Conservation (phyloP, 1,139 yeast genomes). For the Diutina rugosa region DNA sequence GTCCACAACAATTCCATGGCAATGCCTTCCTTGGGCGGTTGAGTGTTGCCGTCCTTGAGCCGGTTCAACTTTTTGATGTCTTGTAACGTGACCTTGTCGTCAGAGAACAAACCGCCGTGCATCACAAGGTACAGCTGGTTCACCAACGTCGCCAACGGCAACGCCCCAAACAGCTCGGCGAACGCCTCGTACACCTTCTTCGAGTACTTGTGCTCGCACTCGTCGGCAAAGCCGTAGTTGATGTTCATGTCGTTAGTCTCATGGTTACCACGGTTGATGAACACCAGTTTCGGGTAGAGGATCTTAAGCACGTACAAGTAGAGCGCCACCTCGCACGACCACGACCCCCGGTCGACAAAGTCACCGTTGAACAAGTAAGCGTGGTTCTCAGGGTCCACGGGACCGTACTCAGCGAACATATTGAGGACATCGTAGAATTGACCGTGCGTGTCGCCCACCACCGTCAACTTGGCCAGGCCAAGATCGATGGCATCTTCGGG, state of each 20-base stretch:
- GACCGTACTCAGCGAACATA: conserved; percentile 63
- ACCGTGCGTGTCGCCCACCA: conserved; percentile 98
- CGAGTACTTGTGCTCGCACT: conserved; percentile 81
- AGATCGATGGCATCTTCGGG: conserved; percentile 12
- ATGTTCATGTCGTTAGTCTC: conserved; percentile 96
- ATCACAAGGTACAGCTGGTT: conserved; percentile 70
- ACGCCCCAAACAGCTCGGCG: conserved; percentile 72
- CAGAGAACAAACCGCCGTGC: conserved; percentile 93
- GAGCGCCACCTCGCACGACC: conserved; percentile 95
- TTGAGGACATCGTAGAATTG: conserved; percentile 85
- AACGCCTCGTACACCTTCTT: conserved; percentile 77
- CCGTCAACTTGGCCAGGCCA: conserved; percentile 40
- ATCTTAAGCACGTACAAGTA: conserved; percentile 69
- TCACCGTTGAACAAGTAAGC: conserved; percentile 89
- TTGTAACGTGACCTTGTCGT: conserved; percentile 55
- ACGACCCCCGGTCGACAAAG: conserved; percentile 94
- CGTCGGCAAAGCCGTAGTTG: conserved; percentile 93
- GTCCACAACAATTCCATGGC: conserved; percentile 98
- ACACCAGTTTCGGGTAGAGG: conserved; percentile 60
- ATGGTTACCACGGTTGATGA: conserved; percentile 87
- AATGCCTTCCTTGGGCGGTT: conserved; percentile 83
- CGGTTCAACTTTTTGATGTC: conserved; percentile 68
- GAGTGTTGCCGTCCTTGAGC: conserved; percentile 43
- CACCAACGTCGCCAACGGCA: conserved; percentile 79
- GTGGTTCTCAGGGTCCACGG: conserved; percentile 45